A percentile compares a stretch with the other conserved stretches of the same genome.
Evolutionary conservation across 2,329 filamentous ascomycete species (phyloP).

Genomic region (Myriosclerotinia curreyana): DNA sequence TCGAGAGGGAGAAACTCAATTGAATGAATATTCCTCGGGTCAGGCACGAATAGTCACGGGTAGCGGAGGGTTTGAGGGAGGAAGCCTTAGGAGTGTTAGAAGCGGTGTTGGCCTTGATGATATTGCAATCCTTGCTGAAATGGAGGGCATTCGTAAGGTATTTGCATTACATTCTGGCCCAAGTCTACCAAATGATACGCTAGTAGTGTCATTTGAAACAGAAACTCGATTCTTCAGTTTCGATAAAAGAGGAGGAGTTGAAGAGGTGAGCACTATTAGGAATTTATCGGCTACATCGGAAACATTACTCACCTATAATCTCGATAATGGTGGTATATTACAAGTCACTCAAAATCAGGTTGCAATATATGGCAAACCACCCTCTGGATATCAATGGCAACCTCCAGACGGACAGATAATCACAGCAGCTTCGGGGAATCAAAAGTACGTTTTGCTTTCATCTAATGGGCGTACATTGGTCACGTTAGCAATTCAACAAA

Average conservation of each 20-base stretch:
- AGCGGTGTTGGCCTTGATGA: conserved; percentile 94
- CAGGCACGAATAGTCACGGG: conserved; percentile 92
- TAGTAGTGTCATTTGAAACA: conserved; percentile 76
- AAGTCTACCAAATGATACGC: conserved; percentile 57
- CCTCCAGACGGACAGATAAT: conserved; percentile 55
- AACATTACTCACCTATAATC: conserved; percentile 68
- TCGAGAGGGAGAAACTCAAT: conserved; percentile 71
- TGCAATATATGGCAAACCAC: conserved; percentile 60
- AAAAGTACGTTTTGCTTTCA: conserved; percentile 67
- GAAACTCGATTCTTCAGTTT: conserved; percentile 85
- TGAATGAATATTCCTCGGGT: conserved; percentile 90
- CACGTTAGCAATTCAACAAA: conserved; percentile 59
- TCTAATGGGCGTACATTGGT: conserved; percentile 71
- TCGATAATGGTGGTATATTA: conserved; percentile 62
- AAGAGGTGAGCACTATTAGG: conserved; percentile 76
- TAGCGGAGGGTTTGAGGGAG: conserved; percentile 85
- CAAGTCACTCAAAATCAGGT: conserved; percentile 71
- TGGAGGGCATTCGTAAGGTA: conserved; percentile 69
- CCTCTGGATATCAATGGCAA: conserved; percentile 58
- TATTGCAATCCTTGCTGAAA: conserved; percentile 74
- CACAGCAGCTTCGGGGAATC: conserved; percentile 74
- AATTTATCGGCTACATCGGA: conserved; percentile 66
- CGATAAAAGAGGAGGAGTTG: conserved; percentile 69
- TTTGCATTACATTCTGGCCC: conserved; percentile 62
- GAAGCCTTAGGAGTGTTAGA: conserved; percentile 82